These are phyloP conservation scores for Pisolithus orientalis DNA, from an alignment of 768 basidiomycete species.

Conservation along the genomic window DNA sequence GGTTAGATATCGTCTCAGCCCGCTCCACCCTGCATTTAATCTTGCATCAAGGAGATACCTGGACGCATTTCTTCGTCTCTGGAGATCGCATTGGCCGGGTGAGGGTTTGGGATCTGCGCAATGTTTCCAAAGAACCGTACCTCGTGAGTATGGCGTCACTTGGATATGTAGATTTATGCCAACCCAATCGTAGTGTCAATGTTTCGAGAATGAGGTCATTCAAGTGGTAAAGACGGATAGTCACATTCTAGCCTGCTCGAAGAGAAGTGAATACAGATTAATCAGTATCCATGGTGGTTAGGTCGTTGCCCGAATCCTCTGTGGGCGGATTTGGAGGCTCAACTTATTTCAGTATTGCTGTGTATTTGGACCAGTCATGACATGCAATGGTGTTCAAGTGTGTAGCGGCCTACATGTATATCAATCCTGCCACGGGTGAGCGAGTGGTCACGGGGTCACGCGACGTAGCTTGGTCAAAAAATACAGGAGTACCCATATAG, in stretches of 20 bases:
- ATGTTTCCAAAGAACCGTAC: constrained; percentile 18
- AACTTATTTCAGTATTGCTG: too few relatives aligned
- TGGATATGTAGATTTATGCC: background rate
- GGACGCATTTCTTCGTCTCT: constrained; percentile 35
- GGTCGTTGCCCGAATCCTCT: background rate
- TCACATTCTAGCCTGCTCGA: constrained; percentile 33
- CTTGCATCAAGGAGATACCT: constrained; percentile 16
- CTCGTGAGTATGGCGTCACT: constrained; percentile 13
- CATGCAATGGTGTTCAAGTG: too few relatives aligned
- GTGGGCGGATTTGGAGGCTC: too few relatives aligned
- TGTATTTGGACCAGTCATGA: too few relatives aligned
- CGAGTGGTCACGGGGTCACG: too few relatives aligned
- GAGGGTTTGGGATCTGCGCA: constrained; percentile 45
- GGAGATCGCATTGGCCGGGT: constrained; percentile 38
- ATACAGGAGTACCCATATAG: too few relatives aligned
- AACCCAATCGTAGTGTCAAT: constrained; percentile 23
- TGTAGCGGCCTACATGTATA: too few relatives aligned
- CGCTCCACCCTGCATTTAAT: constrained; percentile 14
- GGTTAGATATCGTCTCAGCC: constrained; percentile 24
- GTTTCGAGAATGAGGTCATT: constrained; percentile 31
- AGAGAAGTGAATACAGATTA: constrained; percentile 29
- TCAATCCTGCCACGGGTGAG: too few relatives aligned
- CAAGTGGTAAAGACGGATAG: constrained; percentile 32
- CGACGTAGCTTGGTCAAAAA: too few relatives aligned
- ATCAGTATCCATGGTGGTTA: constrained; percentile 18